A percentile compares a stretch with the other conserved stretches of the same genome.
Conservation (phyloP, 176 grass and related monocot genomes). For the Oryza officinalis region DNA sequence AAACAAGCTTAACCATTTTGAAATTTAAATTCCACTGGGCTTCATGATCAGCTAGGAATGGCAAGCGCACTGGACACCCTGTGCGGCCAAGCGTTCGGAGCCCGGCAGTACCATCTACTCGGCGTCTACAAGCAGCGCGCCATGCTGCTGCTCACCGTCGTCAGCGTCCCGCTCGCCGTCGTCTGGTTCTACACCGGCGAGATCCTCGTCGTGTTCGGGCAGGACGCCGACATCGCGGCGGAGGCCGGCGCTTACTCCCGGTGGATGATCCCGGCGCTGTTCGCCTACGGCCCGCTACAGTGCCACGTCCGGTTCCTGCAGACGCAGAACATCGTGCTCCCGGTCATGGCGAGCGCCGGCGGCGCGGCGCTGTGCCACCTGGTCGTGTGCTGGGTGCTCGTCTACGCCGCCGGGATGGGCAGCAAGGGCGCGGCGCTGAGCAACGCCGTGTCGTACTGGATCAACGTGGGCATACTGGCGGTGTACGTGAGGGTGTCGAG, state of each 20-base stretch:
- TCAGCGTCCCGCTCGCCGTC: slow-evolving; percentile 40
- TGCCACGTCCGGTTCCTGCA: slow-evolving; percentile 37
- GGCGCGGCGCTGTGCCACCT: slow-evolving; percentile 11
- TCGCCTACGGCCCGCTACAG: slow-evolving; percentile 46
- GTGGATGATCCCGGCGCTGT: slow-evolving; percentile 58
- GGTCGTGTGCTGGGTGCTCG: slow-evolving; percentile 26
- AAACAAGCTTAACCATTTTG: no score
- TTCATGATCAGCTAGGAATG: slow-evolving; percentile 14
- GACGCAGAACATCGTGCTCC: slow-evolving; percentile 33
- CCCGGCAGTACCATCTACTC: slow-evolving; percentile 38
- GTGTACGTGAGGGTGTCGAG: slow-evolving; percentile 31
- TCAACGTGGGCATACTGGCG: slow-evolving; percentile 23
- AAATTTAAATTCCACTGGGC: no score
- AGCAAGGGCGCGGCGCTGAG: slow-evolving; percentile 1
- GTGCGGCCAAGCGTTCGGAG: slow-evolving; percentile 48
- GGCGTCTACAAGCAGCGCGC: slow-evolving; percentile 60
- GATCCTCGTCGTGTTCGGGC: slow-evolving; percentile 51
- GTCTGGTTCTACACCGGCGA: slow-evolving; percentile 49
- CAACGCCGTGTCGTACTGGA: slow-evolving; percentile 43
- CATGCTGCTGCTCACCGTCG: slow-evolving; percentile 48
- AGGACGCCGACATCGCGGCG: slow-evolving; percentile 44
- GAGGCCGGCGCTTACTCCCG: slow-evolving; percentile 49
- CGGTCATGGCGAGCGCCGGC: neutral
- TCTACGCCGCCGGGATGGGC: slow-evolving; percentile 7
- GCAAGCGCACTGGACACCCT: slow-evolving; percentile 34